Base-by-base conservation (phyloP, 163 green algal species). In the Picocystis sp. region DNA sequence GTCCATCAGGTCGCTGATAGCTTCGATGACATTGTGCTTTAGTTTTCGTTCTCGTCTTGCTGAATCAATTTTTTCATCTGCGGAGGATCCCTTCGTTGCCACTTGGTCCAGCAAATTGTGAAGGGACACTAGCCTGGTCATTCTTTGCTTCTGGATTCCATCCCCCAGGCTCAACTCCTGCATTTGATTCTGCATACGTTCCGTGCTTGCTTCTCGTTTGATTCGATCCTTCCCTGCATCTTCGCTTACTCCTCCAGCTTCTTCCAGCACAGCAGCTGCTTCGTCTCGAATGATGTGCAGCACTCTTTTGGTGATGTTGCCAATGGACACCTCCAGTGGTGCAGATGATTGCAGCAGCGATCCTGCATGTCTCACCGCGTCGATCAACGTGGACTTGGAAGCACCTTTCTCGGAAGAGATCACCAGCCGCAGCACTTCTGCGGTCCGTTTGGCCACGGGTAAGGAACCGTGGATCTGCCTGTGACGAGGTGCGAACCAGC, bases 291-390 rank as follows among this genome's bases (percentile, higher is more conserved):
- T 89, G 44, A 96, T 80, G 53, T 94, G 80, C 67, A 98, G 69
- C 15, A 96, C 81, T 3, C 89, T 71, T 14, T 87, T 73, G 22
- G 90, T 81, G 3, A 95, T 85, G 69, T 98, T 98, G 58, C 89
- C 89, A 8, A 96, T 84, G 0, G 80, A 74, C 47, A 98, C 73
- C 74, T 96, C 86, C 15, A 22, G 12, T 17, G 14, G 21, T 22
- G 13, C 22, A 11, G n/a, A 22, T 2, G 21, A 43, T 42, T 13
- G 22, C 34, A 42, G 43, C 22, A 58, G 24, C 3, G 22, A 11
- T 47, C 13, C 33, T 43, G 21, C 5, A 3, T 2, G 2, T 19
- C 5, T 29, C 22, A 43, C 21, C 45, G 9, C 23, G 21, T 23
- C 14, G 9, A 34, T 21, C 13, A 45, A 29, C 13, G 56, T 15